These are phyloP conservation scores for Metschnikowia peoriensis DNA, from an alignment of 805 yeast genomes.

Conservation along the genomic window DNA sequence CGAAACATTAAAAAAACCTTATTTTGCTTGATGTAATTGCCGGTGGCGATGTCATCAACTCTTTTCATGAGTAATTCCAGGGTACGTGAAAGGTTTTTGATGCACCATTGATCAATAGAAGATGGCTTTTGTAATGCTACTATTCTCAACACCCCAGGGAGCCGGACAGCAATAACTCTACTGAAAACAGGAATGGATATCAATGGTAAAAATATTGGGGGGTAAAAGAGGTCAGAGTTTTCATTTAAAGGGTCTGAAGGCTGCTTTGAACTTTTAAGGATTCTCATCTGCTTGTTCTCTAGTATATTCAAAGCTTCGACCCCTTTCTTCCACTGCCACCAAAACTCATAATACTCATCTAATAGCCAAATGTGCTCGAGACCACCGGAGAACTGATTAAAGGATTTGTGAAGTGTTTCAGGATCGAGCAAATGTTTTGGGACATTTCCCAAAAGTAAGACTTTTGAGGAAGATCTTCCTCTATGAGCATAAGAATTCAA, in stretches of 20 bases:
- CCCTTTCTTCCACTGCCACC: conserved; percentile 22
- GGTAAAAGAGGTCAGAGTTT: conserved; percentile 24
- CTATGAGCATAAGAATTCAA: conserved; percentile 29
- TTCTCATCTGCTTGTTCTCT: conserved; percentile 20
- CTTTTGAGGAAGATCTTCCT: conserved; percentile 25
- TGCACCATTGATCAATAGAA: conserved; percentile 29
- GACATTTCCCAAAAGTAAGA: conserved; percentile 46
- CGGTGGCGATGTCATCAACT: conserved; percentile 16
- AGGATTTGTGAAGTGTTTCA: conserved; percentile 26
- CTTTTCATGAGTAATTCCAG: conserved; percentile 8
- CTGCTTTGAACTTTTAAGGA: background rate
- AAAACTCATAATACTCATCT: conserved; percentile 25
- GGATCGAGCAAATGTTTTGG: conserved; percentile 33
- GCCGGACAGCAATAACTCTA: conserved; percentile 18
- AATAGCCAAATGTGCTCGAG: conserved; percentile 61
- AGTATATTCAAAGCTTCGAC: conserved; percentile 26
- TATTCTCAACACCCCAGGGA: conserved; percentile 32
- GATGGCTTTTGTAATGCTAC: conserved; percentile 23
- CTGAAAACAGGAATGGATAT: conserved; percentile 22
- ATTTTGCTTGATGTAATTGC: conserved; percentile 25
- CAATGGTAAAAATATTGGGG: conserved; percentile 29
- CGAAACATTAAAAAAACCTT: conserved; percentile 65
- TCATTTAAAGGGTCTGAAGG: background rate
- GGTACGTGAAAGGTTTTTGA: conserved; percentile 17
- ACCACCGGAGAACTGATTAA: conserved; percentile 50